Base-by-base conservation (phyloP, 1,284 basidiomycete species). In the Sanghuangporus sanghuang region DNA sequence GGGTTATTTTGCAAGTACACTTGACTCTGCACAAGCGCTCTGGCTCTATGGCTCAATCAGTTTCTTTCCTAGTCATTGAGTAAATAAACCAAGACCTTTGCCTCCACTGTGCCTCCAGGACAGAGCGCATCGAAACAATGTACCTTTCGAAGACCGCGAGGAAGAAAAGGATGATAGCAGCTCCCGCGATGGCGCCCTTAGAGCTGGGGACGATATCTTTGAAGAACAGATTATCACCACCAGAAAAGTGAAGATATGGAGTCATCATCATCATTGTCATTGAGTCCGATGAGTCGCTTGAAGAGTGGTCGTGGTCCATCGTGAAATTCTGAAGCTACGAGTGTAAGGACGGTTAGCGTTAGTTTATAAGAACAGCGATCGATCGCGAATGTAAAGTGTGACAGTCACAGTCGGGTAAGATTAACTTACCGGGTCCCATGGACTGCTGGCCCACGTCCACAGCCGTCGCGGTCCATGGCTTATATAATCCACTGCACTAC, bases 131-230 rank as follows among this genome's bases (percentile, higher is more conserved):
- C 0, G 85, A 85, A 12, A 81, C 74, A 44, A 93, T 71, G 75
- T 83, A 86, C 64, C 92, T 78, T 63, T 93, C 90, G 40, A 90
- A 74, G 5, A 93, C 71, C 6, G 85, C 84, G 36, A 94, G 75
- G 27, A 86, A 52, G 69, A 89, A 78, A 23, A 95, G 77, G 0
- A 81, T 87, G 63, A 94, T 79, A 71, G 86, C 90, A 52, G 90
- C 89, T 2, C 89, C 92, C 16, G 82, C 84, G 35, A 92, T 81
- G 0, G 87, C 85, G 36, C 89, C 90, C 11, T 78, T 68, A 0
- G 87, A 85, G 0, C 77, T 78, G 0, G 93, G 92, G 2, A 75
- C 76, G 86, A 89, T 91, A 1, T 80, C 75, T 66, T 83, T 71
- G 77, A 94, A 93, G 74, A 85, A 81, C 3, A 95, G 78, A 54